Conservation (phyloP, 208 protist species). For the Leishmania gerbilli region DNA sequence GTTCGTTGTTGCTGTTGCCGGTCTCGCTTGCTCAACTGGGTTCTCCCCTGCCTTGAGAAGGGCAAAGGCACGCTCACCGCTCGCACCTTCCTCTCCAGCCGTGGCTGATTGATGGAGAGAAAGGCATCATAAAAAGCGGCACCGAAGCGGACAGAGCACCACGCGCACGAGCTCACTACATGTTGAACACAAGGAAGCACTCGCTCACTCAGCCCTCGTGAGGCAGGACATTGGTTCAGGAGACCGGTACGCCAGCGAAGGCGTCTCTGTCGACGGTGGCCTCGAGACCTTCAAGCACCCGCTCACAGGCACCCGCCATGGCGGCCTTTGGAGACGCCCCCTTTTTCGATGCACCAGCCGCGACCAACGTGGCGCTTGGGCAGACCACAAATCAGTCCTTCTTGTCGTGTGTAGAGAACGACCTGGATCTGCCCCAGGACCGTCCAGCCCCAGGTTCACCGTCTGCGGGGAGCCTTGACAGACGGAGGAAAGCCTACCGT, state of each 20-base stretch:
- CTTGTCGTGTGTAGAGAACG: not conserved
- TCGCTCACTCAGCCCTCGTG: not conserved
- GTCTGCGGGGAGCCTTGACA: not conserved
- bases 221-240: not conserved
- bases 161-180: not conserved
- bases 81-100: not conserved
- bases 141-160: not conserved
- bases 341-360: conserved; percentile 17
- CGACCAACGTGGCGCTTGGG: not conserved
- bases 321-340: not conserved
- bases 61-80: not conserved
- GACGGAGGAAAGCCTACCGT: conserved; percentile 2
- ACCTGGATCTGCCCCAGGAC: not conserved
- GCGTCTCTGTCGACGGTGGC: not conserved
- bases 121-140: not conserved
- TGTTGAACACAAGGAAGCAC: not conserved
- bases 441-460: not conserved
- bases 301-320: not conserved
- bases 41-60: not conserved
- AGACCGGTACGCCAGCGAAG: not conserved
- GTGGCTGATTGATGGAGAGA: too few relatives aligned
- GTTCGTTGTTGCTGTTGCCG: too few relatives aligned
- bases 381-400: not conserved
- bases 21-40: not conserved
- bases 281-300: not conserved